Percentiles rank a stretch among this genome's conserved stretches.
Evolutionary conservation across 2,329 filamentous ascomycete genomes (phyloP).

Genomic region (Venturia aucupariae): DNA sequence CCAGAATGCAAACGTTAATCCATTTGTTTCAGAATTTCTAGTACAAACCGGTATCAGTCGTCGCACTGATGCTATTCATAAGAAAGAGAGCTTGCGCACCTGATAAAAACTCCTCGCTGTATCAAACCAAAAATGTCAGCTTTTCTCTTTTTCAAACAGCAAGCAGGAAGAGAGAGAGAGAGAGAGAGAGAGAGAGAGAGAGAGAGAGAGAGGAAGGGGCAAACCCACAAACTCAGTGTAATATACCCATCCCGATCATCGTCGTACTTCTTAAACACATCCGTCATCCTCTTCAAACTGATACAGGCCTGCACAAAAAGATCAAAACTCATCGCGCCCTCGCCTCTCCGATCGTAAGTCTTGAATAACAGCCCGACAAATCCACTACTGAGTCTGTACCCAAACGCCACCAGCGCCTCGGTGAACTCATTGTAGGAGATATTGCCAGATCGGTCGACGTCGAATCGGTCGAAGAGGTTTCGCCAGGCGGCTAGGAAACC

Average conservation of each 20-base stretch:
- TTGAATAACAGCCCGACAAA: conserved; percentile 81
- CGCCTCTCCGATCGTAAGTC: conserved; percentile 60
- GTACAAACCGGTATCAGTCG: conserved; percentile 40
- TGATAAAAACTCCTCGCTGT: conserved; percentile 44
- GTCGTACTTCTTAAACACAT: conserved; percentile 98
- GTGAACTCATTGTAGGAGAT: conserved; percentile 82
- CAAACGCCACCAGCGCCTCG: conserved; percentile 82
- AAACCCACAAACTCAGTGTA: conserved; percentile 45
- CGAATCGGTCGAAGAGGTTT: conserved; percentile 88
- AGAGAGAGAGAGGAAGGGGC: not conserved
- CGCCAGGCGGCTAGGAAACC: conserved; percentile 92
- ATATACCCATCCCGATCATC: conserved; percentile 88
- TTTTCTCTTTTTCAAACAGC: too few relatives aligned
- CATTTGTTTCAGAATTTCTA: conserved; percentile 13
- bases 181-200: too few relatives aligned
- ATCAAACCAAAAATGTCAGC: not conserved
- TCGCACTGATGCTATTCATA: conserved; percentile 43
- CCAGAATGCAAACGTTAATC: not conserved
- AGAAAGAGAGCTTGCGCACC: conserved; percentile 47
- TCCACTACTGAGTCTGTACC: conserved; percentile 74
- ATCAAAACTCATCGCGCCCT: conserved; percentile 60
- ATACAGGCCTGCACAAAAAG: conserved; percentile 97
- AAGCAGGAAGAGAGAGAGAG: too few relatives aligned
- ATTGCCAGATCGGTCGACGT: conserved; percentile 75
- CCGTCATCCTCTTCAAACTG: conserved; percentile 94